These are phyloP conservation scores for Xylariaceae sp. DNA, from an alignment of 2,329 filamentous ascomycete species.

Conservation along the genomic window DNA sequence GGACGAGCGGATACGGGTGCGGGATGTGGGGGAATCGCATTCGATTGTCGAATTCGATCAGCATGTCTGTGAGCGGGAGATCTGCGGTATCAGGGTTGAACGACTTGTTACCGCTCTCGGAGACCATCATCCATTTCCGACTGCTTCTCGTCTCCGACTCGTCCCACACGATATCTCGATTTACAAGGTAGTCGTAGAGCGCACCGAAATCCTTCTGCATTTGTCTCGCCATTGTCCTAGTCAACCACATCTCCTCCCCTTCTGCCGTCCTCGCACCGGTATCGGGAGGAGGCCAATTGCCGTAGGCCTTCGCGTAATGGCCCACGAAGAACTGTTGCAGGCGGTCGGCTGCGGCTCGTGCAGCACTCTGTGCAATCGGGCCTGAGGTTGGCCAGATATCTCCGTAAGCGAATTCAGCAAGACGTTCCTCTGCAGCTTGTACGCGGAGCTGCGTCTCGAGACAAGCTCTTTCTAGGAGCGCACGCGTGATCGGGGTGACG, in stretches of 20 bases:
- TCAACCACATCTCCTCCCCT: conserved; percentile 61
- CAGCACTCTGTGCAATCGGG: conserved; percentile 39
- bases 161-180: conserved; percentile 68
- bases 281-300: conserved; percentile 62
- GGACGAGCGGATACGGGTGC: conserved; percentile 67
- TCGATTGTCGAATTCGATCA: conserved; percentile 66
- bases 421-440: conserved; percentile 62
- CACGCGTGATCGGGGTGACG: conserved; percentile 63
- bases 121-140: conserved; percentile 67
- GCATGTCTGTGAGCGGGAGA: conserved; percentile 67
- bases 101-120: conserved; percentile 45
- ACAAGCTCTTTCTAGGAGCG: conserved; percentile 63
- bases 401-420: conserved; percentile 61
- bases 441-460: conserved; percentile 65
- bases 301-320: conserved; percentile 60
- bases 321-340: conserved; percentile 62
- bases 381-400: conserved; percentile 60
- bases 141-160: conserved; percentile 61
- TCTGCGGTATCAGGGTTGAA: conserved; percentile 56
- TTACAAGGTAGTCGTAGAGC: conserved; percentile 71
- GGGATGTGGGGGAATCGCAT: conserved; percentile 67
- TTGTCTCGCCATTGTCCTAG: conserved; percentile 55
- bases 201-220: conserved; percentile 70
- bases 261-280: conserved; percentile 34
- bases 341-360: conserved; percentile 59